Evolutionary conservation across 768 basidiomycete genomes (phyloP).

Genomic region (Hemileccinum rubropunctum): DNA sequence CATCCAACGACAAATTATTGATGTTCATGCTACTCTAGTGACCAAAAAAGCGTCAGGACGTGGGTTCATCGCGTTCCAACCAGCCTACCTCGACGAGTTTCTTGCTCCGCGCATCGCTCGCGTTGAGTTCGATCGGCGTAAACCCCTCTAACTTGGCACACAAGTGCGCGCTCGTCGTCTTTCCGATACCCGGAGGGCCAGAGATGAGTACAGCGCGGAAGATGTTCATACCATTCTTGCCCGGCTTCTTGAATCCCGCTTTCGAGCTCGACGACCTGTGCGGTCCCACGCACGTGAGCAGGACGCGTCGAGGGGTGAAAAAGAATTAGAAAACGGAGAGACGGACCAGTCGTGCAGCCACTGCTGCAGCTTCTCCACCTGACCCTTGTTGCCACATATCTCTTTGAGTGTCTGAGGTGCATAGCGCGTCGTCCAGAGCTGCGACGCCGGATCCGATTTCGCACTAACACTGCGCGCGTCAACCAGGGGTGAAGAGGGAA

Average conservation of each 20-base stretch:
- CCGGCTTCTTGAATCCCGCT: slow-evolving; percentile 87
- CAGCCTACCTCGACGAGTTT: slow-evolving; percentile 82
- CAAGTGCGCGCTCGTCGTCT: slow-evolving; percentile 94
- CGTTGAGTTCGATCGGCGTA: slow-evolving; percentile 93
- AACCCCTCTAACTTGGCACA: slow-evolving; percentile 89
- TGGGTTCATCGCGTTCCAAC: not conserved
- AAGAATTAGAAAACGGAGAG: too few species aligned
- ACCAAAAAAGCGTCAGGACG: not conserved
- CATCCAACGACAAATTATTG: slow-evolving; percentile 84
- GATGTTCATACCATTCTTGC: slow-evolving; percentile 83
- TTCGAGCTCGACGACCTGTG: slow-evolving; percentile 72
- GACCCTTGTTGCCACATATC: slow-evolving; percentile 92
- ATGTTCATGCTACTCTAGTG: slow-evolving; percentile 83
- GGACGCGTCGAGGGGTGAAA: too few species aligned
- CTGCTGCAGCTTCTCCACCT: slow-evolving; percentile 81
- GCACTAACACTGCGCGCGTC: slow-evolving; percentile 18
- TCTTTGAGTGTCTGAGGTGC: slow-evolving; percentile 87
- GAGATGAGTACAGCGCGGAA: slow-evolving; percentile 88
- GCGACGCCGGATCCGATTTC: slow-evolving; percentile 49
- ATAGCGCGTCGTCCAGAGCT: slow-evolving; percentile 95
- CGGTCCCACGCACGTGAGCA: too few species aligned
- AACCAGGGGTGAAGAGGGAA: not conserved
- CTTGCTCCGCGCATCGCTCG: slow-evolving; percentile 93
- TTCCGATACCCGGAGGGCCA: slow-evolving; percentile 95
- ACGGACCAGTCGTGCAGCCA: slow-evolving; percentile 90